A percentile compares a stretch with the other conserved stretches of the same genome.
phyloP scores from a whole-genome alignment of 2,329 filamentous ascomycete genomes.

The Sordariomycetes sp. region DNA sequence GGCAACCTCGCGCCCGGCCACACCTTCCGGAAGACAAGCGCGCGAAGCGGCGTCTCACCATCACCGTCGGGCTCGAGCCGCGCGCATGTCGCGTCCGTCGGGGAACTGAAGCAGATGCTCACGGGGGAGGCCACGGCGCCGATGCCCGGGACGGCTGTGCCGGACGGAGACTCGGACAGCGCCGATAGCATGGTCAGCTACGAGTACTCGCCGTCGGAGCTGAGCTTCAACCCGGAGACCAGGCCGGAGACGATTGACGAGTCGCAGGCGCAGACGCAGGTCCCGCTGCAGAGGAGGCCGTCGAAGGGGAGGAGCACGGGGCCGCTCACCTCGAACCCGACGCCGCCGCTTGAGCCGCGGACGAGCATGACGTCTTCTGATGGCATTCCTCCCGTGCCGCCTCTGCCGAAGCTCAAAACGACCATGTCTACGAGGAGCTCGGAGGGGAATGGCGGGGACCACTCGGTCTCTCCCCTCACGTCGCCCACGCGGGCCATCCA shows the following conservation, averaged over 20 bases:
- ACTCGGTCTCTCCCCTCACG: conserved; percentile 3
- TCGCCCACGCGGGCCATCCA: conserved; percentile 3
- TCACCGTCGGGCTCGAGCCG: conserved; percentile 27
- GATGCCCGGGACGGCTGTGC: conserved; percentile 23
- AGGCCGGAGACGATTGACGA: conserved; percentile 15
- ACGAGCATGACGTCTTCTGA: conserved; percentile 17
- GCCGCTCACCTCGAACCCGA: conserved; percentile 29
- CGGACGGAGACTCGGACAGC: conserved; percentile 26
- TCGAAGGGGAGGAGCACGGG: conserved; percentile 4
- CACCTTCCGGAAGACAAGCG: conserved; percentile 38
- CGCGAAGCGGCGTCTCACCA: conserved; percentile 36
- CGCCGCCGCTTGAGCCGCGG: conserved; percentile 7
- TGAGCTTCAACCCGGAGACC: conserved; percentile 40
- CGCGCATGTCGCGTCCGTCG: conserved; percentile 43
- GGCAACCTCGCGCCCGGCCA: conserved; percentile 18
- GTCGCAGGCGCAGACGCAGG: conserved; percentile 11
- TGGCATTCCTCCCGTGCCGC: conserved; percentile 41
- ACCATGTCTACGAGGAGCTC: conserved; percentile 9
- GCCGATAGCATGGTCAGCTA: conserved; percentile 62
- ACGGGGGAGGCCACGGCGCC: conserved; percentile 31
- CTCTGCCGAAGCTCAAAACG: conserved; percentile 26
- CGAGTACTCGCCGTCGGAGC: conserved; percentile 53
- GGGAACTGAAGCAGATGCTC: conserved; percentile 49
- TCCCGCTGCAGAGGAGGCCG: conserved; percentile 1
- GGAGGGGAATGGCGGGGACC: neutral